Evolutionary conservation across 2,329 filamentous ascomycete species (phyloP), one percentile per base, ranked within the genome.

Genomic region (Alternaria dauci): DNA sequence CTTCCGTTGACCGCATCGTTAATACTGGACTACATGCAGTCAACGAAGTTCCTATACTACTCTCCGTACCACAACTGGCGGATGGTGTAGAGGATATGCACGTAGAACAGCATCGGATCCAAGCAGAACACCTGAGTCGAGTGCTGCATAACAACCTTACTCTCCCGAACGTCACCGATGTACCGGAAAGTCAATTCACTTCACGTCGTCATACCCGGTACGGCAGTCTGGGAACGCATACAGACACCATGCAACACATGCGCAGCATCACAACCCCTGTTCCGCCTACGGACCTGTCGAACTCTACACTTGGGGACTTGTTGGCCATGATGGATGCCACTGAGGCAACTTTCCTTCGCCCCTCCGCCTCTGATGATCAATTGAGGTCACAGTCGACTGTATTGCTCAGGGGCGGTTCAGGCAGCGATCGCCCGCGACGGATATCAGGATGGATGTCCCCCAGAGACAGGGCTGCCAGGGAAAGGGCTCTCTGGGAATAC

Each of bases 111-210:
- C 66, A 71, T 20, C 58, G 65, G 39, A 44, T 58, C 12, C 72
- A 74, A 56, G 59, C 63, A 23, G 73, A 74, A 53, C 57, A 71
- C 50, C 44, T 73, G 54, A 72, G 68, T 42, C 63, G 59, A n/a
- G 66, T 73, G 26, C 61, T 75, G 5, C 70, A 73, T 34, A 65
- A 66, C 26, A 60, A 59, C 25, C 55, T 61, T 14, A 39, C 59
- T 6, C 47, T 58, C 26, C 18, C 58, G 0, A 39, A 38, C 39
- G 23, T 30, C 53, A 20, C 39, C 28, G 6, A 20, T 18, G 26
- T 51, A 11, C 57, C 60, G 1, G 55, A 58, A 30, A 53, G 51
- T 41, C 58, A 50, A 2, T 67, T 44, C 34, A 41, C 20, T 8
- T 36, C 26, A 30, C 43, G 38, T 25, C 60, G 36, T 43, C 58